phyloP scores from a whole-genome alignment of 768 basidiomycete genomes.

The Boletus vermiculosoides region DNA sequence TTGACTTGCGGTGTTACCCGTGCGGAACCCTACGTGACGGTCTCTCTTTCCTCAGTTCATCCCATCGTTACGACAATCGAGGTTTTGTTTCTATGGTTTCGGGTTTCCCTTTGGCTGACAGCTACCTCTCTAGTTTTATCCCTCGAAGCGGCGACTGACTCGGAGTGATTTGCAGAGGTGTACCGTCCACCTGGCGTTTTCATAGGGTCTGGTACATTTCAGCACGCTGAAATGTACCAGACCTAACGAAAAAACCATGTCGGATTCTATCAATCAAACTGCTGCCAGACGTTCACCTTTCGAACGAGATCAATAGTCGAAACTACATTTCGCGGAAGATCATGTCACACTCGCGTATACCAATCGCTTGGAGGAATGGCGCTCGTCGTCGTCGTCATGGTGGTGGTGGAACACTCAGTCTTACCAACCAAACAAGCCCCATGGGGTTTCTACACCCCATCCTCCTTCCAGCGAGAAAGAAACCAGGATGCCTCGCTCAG shows the following conservation, averaged over 20 bases:
- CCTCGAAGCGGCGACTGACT: not conserved
- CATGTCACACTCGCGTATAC: not conserved
- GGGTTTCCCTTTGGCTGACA: not conserved
- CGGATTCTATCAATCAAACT: no score
- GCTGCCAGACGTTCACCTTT: not conserved
- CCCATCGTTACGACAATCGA: not conserved
- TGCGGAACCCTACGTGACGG: no score
- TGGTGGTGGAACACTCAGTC: not conserved
- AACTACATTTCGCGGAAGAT: no score
- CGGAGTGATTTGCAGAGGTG: no score
- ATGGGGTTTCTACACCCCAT: no score
- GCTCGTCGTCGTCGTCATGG: not conserved
- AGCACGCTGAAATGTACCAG: no score
- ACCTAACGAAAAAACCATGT: no score
- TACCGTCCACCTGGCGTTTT: not conserved
- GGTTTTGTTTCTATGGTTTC: not conserved
- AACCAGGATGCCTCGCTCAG: no score
- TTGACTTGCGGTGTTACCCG: no score
- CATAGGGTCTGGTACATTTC: not conserved
- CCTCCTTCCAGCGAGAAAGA: no score
- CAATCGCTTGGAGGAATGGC: not conserved
- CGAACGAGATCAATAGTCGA: not conserved
- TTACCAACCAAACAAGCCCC: not conserved
- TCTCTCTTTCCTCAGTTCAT: not conserved
- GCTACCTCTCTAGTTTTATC: not conserved